Conservation (phyloP, 768 basidiomycete species). For the Hericium erinaceus region DNA sequence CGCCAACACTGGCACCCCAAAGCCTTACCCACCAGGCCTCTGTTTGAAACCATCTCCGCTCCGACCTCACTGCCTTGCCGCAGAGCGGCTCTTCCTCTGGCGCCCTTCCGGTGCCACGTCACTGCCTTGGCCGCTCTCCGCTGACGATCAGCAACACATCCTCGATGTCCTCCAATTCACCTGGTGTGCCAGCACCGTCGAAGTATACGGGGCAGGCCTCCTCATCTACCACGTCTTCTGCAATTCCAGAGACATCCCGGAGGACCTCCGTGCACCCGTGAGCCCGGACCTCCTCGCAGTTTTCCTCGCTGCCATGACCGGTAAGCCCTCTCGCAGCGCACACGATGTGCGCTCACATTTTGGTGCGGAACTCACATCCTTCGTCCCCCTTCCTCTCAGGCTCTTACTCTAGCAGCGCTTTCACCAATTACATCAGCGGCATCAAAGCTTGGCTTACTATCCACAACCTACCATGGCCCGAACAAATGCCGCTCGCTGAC, state of each 20-base stretch:
- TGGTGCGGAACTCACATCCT: too few relatives aligned
- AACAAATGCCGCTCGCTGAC: conserved; percentile 20
- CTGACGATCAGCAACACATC: conserved; percentile 19
- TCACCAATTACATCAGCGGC: conserved; percentile 29
- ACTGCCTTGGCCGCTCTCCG: background rate
- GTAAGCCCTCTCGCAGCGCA: too few relatives aligned
- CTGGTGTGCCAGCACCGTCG: conserved; percentile 24
- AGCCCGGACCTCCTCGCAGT: conserved; percentile 14
- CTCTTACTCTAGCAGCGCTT: conserved; percentile 21
- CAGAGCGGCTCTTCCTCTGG: conserved; percentile 4
- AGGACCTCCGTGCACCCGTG: conserved; percentile 23
- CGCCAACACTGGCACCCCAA: conserved; percentile 2
- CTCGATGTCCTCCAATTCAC: conserved; percentile 15
- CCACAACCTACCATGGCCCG: conserved; percentile 26
- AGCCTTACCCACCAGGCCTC: background rate
- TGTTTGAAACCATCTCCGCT: background rate
- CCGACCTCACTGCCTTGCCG: conserved; percentile 7
- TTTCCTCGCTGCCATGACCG: conserved; percentile 10
- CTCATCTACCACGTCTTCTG: conserved; percentile 32
- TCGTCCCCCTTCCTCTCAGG: conserved; percentile 11
- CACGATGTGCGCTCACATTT: too few relatives aligned
- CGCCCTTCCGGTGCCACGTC: background rate
- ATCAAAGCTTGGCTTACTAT: conserved; percentile 39
- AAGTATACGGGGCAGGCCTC: conserved; percentile 29
- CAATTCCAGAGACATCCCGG: conserved; percentile 22